Evolutionary conservation across 2,329 filamentous ascomycete species (phyloP), one percentile per base, ranked within the genome.

Genomic region (Penicillium psychrosexuale): DNA sequence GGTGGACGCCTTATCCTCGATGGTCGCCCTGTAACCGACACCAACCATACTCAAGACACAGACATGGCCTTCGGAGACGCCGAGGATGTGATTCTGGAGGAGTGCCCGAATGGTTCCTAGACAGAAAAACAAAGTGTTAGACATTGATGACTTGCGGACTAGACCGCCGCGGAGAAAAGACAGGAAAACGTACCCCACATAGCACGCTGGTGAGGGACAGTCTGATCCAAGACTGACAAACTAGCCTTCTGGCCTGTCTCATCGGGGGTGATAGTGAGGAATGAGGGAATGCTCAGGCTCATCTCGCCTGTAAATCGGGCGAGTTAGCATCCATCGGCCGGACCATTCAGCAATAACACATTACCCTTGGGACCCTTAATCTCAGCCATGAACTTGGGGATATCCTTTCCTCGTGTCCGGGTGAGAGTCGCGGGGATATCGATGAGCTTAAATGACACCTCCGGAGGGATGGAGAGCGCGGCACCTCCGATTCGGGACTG

Each of bases 61-160:
- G 17, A 90, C 92, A 77, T 99, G 94, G 34, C 94, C 94, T 82
- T 99, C 94, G 36, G 91, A 96, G 22, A 99, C 94, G 56, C 94
- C 94, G 60, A 91, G 85, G 58, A 99, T 89, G 78, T 95, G 86
- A 72, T 94, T 95, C 67, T 90, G 88, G 51, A 99, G 82, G 70
- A 96, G 93, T 33, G 91, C 87, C 77, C 94, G 92, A 42, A 86
- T 89, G 6, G 93, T 97, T 60, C 92, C 92, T 96, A 55, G 8
- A 38, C 24, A 61, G 39, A 55, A 33, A 46, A 53, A 28, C 40
- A 60, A 45, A 39, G 28, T 12, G 63, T 71, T 58, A 68, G 59
- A 56, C 44, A n/a, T 13, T 1, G 9, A n/a, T 36, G 12, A 28
- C 39, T 42, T 8, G 27, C 27, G 27, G 27, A 54, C 22, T 24